These are phyloP conservation scores for Rhododendron ovatum DNA, from an alignment of 148 eudicot species.

Conservation along the genomic window DNA sequence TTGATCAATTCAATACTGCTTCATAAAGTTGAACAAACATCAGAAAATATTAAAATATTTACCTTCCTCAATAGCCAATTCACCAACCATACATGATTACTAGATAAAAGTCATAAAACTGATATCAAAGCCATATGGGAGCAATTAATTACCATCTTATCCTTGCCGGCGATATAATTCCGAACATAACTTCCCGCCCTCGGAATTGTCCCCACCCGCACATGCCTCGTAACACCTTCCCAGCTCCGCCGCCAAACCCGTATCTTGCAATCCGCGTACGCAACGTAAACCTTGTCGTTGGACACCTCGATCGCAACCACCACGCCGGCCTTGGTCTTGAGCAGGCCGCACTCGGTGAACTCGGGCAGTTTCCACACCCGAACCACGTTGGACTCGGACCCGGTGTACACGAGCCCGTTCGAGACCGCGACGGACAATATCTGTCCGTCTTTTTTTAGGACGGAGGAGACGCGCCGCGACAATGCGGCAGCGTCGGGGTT, in stretches of 20 bases:
- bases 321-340: slow-evolving; percentile 26
- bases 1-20: too few species aligned
- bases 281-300: slow-evolving; percentile 30
- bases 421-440: slow-evolving; percentile 24
- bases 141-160: slow-evolving; percentile 24
- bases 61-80: too few species aligned
- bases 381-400: slow-evolving; percentile 20
- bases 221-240: slow-evolving; percentile 32
- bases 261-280: slow-evolving; percentile 31
- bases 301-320: slow-evolving; percentile 34
- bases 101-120: neutral
- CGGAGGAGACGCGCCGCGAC: slow-evolving; percentile 31
- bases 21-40: too few species aligned
- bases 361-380: slow-evolving; percentile 39
- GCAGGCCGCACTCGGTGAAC: slow-evolving; percentile 34
- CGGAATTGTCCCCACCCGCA: slow-evolving; percentile 26
- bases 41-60: too few species aligned
- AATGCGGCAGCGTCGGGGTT: neutral
- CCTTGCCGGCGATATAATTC: slow-evolving; percentile 34
- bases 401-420: slow-evolving; percentile 33
- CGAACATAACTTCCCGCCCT: slow-evolving; percentile 22
- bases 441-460: slow-evolving; percentile 41
- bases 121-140: neutral
- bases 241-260: slow-evolving; percentile 37
- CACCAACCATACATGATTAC: too few species aligned